Percentiles rank a stretch among this genome's conserved stretches.
Conservation (phyloP, 352 stramenopile genomes). For the Globisporangium echinulatum region DNA sequence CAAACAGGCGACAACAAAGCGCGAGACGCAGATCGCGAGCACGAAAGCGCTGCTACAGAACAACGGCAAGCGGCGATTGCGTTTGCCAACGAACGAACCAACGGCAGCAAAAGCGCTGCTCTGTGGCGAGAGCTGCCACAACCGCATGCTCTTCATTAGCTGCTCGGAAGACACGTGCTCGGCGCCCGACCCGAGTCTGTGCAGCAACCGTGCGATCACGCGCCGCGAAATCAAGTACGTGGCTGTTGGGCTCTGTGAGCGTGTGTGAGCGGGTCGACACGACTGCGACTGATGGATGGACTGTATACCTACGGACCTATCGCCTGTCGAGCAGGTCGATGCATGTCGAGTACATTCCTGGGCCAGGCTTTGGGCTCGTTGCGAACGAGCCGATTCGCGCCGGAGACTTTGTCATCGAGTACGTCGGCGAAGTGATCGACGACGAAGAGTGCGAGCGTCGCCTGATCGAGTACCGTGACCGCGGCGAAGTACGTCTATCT, state of each 20-base stretch:
- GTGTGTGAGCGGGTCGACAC: too few relatives aligned
- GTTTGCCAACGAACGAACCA: constrained; percentile 2
- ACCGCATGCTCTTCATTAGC: constrained; percentile 82
- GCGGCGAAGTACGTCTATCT: constrained; percentile 32
- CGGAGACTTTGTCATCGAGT: constrained; percentile 91
- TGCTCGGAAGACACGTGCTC: constrained; percentile 77
- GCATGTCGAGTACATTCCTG: constrained; percentile 66
- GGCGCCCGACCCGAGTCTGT: constrained; percentile 52
- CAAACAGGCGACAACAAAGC: constrained; percentile 33
- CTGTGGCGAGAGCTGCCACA: constrained; percentile 72
- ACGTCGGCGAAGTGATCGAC: constrained; percentile 92
- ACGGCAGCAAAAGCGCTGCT: constrained; percentile 1
- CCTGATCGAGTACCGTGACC: constrained; percentile 47
- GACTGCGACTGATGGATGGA: neutral
- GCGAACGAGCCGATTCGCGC: constrained; percentile 68
- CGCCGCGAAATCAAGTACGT: constrained; percentile 52
- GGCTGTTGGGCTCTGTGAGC: too few relatives aligned
- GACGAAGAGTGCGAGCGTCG: constrained; percentile 71
- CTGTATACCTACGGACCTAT: neutral
- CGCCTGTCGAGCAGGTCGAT: constrained; percentile 17
- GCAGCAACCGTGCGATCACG: constrained; percentile 70
- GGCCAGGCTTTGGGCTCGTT: constrained; percentile 88
- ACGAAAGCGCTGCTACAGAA: constrained; percentile 22
- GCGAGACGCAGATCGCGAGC: constrained; percentile 44
- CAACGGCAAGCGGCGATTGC: constrained; percentile 8